Base-by-base conservation (phyloP, 2,329 filamentous ascomycete genomes). In the Metarhizium robertsii region DNA sequence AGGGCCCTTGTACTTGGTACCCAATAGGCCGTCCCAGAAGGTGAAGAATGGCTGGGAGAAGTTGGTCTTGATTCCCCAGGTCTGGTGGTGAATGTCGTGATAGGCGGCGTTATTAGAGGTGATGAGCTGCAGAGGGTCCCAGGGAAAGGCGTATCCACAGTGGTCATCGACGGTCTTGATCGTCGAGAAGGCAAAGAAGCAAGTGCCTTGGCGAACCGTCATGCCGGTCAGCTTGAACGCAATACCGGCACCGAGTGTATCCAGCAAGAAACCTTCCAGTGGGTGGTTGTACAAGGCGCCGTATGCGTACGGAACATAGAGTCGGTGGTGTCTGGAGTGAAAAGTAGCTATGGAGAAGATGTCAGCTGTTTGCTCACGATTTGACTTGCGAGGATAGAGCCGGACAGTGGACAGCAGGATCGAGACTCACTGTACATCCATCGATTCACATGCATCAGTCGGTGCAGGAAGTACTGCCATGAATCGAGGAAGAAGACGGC, bases 101-200 rank as follows among this genome's bases (percentile, higher is more conserved):
- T 97, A 99, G 40, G 86, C 87, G 30, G 94, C 92, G 64, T 97
- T 96, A 78, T 99, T 97, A 69, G 88, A 88, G 48, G 92, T 95
- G 58, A 97, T 79, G 67, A 87, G 85, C 77, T 96, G 92, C 54
- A 97, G 77, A 2, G 92, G 92, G 70, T 99, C 94, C 84, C 88
- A 97, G 1, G 94, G 94, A 59, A 99, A 86, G n/a, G 84, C 79
- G 68, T 97, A 99, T 61, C 94, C 94, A 71, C 92, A 96, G 75
- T 99, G 94, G 68, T 99, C 94, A 66, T 96, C 92, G 30, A 97
- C 90, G 0, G 94, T 97, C 78, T 99, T 99, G 77, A 96, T 84
- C 7, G 90, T 95, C 36, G 88, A 92, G 69, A 84, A 81, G 52
- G 86, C 86, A 72, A 96, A 97, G 77, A 96, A 96, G 71, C 83